Evolutionary conservation across 495 filamentous ascomycete genomes (phyloP), one percentile per base, ranked within the genome.

Genomic region (Podospora conica): DNA sequence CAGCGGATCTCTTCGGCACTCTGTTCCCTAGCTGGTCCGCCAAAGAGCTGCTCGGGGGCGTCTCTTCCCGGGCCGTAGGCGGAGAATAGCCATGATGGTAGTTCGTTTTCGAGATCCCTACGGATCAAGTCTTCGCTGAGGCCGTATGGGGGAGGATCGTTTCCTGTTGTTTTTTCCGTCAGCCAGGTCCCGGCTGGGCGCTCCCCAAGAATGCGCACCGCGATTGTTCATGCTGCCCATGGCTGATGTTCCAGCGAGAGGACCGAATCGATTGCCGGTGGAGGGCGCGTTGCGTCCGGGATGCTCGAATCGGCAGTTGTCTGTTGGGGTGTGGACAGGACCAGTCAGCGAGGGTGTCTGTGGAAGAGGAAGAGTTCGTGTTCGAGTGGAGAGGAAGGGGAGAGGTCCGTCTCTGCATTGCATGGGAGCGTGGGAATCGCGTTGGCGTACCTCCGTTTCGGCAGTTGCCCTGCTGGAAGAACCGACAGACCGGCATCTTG

Each of bases 1-100:
- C 93, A 60, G 61, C 91, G 84, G 59, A 93, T 80, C 72, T 97
- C 93, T 75, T 97, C 92, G 40, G 88, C 87, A 70, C 91, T 94
- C 69, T 91, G 87, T 75, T 97, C 93, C 22, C 90, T 81, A n/a
- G 83, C 80, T 55, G 82, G 81, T 7, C 91, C 91, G 21, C 91
- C 92, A 70, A 96, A 92, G 1, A 96, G 80, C 73, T 93, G 91
- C 12, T 84, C 83, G 1, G 92, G 92, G 1, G 87, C 87, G 61
- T 91, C 83, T 67, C 77, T 81, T 5, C 85, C 87, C 0, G 93
- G 91, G 7, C 85, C 89, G 75, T 93, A 97, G 48, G 86, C 83
- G 0, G 93, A 96, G n/a, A 96, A 83, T 12, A 92, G 83, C 90
- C 91, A 97, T 80, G 81, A 72, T 48, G 93, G 93, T 21, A 83